Evolutionary conservation across 2,329 filamentous ascomycete species (phyloP), one percentile per base, ranked within the genome.

Genomic region (Amauroascus verrucosus): DNA sequence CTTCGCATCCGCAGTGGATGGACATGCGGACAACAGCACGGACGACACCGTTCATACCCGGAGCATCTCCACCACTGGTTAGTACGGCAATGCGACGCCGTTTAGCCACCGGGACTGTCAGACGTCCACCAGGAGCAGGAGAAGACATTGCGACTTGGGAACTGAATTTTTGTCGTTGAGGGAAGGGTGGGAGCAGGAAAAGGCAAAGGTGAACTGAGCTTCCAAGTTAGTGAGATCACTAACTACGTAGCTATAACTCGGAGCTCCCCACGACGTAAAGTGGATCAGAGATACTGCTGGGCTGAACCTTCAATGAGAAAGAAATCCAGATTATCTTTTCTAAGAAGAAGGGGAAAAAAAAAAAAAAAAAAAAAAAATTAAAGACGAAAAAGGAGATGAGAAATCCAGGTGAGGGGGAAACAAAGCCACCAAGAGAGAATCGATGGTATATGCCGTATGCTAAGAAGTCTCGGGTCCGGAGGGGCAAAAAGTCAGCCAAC

Each of bases 1-100:
- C 79, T 62, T 90, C 86, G 66, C 86, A 91, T 57, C 80, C 84
- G 70, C 86, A 81, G 69, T 93, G 83, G 61, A 97, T 88, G 48
- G 89, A 82, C 80, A 89, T 95, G 61, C 93, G 86, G 55, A 98
- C 87, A 26, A 95, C 86, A 48, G 90, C 88, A 57, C 90, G 82
- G 35, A 96, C 88, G 33, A 87, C 87, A 57, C 83, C 88, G 71
- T 93, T 95, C 90, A 96, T 96, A 67, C 90, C 90, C 1, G 88
- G 90, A 60, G 88, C 88, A 77, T 96, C 90, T 65, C 90, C 90
- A 66, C 90, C 90, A 61, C 87, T 94, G 65, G 90, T 96, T 84
- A 96, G 88, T 69, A 96, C 83, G 60, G 84, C 90, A 67, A 96
- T 91, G 59, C 79, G 75, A 76, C 60, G 71, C 66, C 57, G 65